Evolutionary conservation across 2,329 filamentous ascomycete genomes (phyloP), one percentile per base, ranked within the genome.

Genomic region (Rhynchosporium graminicola): DNA sequence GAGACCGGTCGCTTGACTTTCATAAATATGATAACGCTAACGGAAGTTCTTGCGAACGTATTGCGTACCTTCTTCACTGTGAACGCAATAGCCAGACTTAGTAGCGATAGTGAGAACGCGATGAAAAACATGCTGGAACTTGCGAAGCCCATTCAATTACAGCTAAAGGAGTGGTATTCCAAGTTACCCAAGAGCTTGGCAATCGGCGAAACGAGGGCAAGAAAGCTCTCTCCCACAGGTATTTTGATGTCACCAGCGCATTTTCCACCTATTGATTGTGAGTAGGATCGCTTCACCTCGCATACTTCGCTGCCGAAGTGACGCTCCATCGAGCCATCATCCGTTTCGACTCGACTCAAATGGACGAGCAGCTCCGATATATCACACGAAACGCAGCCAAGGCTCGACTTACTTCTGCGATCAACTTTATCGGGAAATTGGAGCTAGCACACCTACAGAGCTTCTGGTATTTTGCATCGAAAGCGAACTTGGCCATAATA

Each of bases 271-370:
- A 42, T 57, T 63, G 42, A 64, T 42, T 26, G 10, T 4, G 5
- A 40, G 13, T 38, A 73, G 76, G 80, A 2, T 81, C 77, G 31
- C 72, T 83, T 4, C 80, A 83, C 59, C 75, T 83, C 1, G 79
- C 81, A 1, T 82, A 83, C 65, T 80, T 80, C 59, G 78, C 80
- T 0, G 77, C 80, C 0, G 81, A 82, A 64, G 79, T 83, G 55
- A 78, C 80, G 43, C 74, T 83, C 0, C 80, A 82, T 67, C 78
- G 81, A 2, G 79, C 78, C 3, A 78, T 83, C 56, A 75, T 83
- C 2, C 75, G 81, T 10, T 79, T 78, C 33, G 74, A 79, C 36
- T 75, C 74, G 0, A 59, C 55, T 12, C 60, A 62, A 20, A 66
- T 61, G 13, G 62, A 69, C 50, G 47, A 63, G 10, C 51, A 60